A percentile compares a stretch with the other conserved stretches of the same genome.
phyloP scores from a whole-genome alignment of 139 green algal genomes.

The Marvania coccoides region DNA sequence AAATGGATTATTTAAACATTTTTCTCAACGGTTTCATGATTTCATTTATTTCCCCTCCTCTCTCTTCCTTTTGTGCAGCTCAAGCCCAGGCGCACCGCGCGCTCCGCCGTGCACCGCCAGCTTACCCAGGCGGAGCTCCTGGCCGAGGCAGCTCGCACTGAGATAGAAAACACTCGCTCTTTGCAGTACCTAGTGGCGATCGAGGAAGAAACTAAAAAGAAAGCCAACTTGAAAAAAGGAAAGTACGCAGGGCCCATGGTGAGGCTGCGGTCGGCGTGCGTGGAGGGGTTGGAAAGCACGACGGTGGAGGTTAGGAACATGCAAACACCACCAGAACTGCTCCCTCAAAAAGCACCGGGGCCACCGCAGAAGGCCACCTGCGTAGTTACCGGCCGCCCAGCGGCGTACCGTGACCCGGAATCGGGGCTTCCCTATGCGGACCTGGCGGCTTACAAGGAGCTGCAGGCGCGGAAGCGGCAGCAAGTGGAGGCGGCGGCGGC shows the following conservation, averaged over 20 bases:
- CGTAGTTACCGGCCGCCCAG: constrained; percentile 27
- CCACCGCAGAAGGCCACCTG: constrained; percentile 4
- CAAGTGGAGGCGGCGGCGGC: background rate
- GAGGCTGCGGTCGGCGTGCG: constrained; percentile 26
- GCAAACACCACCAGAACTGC: constrained; percentile 27
- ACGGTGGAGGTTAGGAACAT: constrained; percentile 46
- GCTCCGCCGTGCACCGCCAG: constrained; percentile 7
- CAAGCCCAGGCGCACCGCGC: constrained; percentile 12
- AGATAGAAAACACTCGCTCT: constrained; percentile 65
- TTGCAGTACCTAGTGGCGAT: constrained; percentile 51
- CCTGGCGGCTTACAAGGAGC: constrained; percentile 30
- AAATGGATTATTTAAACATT: too few relatives aligned
- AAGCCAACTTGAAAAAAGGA: constrained; percentile 30
- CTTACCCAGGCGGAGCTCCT: constrained; percentile 80
- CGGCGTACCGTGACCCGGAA: constrained; percentile 41
- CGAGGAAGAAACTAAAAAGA: constrained; percentile 56
- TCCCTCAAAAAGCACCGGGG: constrained; percentile 8
- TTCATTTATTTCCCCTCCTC: too few relatives aligned
- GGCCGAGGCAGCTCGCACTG: constrained; percentile 73
- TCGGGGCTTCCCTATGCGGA: constrained; percentile 37
- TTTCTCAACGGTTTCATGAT: too few relatives aligned
- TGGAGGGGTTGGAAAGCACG: constrained; percentile 18
- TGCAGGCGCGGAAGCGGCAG: constrained; percentile 3
- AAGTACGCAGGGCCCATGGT: constrained; percentile 49
- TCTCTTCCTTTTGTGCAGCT: background rate